phyloP scores from a whole-genome alignment of 2,329 filamentous ascomycete species.

The Venturia pyrina region DNA sequence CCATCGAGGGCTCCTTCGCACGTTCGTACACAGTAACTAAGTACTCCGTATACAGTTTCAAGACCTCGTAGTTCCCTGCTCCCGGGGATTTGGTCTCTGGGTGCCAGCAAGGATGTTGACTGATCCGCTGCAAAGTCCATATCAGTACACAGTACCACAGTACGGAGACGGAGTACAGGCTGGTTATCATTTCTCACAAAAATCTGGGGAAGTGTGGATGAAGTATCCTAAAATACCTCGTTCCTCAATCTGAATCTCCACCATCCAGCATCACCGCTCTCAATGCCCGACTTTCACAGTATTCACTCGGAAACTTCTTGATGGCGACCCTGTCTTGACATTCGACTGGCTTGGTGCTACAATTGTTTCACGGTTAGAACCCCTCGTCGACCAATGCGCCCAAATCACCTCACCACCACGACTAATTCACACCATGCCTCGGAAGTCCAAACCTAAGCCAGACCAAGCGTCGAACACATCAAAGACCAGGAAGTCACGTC shows the following conservation, averaged over 20 bases:
- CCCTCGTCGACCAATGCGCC: not conserved
- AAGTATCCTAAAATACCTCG: not conserved
- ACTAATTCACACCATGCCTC: not conserved
- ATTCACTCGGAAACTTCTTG: too few species aligned
- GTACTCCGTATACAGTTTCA: too few species aligned
- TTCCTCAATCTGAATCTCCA: not conserved
- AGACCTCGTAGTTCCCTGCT: not conserved
- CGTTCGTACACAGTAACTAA: too few species aligned
- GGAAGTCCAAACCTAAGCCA: slow-evolving; percentile 7
- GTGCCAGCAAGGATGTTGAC: not conserved
- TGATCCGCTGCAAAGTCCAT: not conserved
- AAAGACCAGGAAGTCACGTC: not conserved
- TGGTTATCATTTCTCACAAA: too few species aligned
- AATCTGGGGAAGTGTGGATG: not conserved
- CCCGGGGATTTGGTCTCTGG: not conserved
- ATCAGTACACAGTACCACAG: too few species aligned
- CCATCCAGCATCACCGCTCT: too few species aligned
- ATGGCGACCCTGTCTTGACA: not conserved
- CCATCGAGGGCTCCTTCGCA: too few species aligned
- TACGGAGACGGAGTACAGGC: too few species aligned
- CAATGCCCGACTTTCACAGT: too few species aligned
- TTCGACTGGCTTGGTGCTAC: not conserved
- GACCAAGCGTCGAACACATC: not conserved
- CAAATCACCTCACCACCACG: not conserved
- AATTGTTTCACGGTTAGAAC: not conserved